Conservation (phyloP, 805 yeast genomes). For the Yarrowia deformans region DNA sequence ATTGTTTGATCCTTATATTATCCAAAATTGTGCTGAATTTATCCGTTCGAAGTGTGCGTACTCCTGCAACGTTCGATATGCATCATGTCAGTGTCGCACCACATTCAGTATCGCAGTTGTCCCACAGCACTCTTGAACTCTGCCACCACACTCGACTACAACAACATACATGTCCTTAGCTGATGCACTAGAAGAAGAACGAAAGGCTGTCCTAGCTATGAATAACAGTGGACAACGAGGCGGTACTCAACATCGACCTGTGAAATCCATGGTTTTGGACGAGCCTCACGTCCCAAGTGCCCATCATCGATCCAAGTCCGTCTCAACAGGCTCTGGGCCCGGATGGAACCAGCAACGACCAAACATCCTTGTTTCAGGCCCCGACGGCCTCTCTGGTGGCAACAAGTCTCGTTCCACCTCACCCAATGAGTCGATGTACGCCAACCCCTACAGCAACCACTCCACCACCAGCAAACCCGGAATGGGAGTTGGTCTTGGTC, state of each 20-base stretch:
- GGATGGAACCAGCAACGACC: conserved; percentile 33
- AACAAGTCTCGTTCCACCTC: conserved; percentile 20
- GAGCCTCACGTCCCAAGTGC: conserved; percentile 14
- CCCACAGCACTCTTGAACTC: conserved; percentile 14
- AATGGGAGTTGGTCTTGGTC: conserved; percentile 29
- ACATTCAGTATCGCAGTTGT: background rate
- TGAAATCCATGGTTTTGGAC: conserved; percentile 38
- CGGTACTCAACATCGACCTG: conserved; percentile 20
- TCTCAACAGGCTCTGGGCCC: conserved; percentile 11
- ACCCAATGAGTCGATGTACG: conserved; percentile 21
- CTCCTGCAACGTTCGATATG: background rate
- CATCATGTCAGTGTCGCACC: conserved; percentile 27
- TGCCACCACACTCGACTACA: background rate
- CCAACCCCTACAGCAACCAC: conserved; percentile 22
- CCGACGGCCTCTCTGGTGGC: conserved; percentile 14
- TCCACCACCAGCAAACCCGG: conserved; percentile 33
- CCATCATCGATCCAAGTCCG: conserved; percentile 34
- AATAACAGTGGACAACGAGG: conserved; percentile 40
- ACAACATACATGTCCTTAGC: conserved; percentile 44
- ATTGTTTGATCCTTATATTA: too few relatives aligned
- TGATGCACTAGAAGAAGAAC: conserved; percentile 46
- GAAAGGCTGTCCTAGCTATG: conserved; percentile 42
- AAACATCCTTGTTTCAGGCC: conserved; percentile 19
- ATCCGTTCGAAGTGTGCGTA: background rate
- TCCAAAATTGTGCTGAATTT: too few relatives aligned